Conservation (phyloP, 768 basidiomycete species). For the Amanita brunnescens region DNA sequence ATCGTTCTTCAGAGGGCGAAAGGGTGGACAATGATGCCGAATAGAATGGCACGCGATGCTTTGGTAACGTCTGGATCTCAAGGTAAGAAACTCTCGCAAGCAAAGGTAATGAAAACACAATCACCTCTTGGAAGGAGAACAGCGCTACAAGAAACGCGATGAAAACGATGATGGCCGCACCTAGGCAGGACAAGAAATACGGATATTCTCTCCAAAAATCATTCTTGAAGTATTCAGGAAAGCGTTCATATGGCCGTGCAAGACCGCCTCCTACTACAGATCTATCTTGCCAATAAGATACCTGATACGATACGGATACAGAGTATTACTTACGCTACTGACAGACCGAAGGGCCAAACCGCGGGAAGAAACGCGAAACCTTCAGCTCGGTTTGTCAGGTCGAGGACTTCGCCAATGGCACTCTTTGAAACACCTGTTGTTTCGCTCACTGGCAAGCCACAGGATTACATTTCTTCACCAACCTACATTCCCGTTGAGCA, state of each 20-base stretch:
- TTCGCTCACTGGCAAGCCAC: not conserved
- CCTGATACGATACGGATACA: too few relatives aligned
- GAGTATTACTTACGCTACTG: too few relatives aligned
- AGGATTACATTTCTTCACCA: not conserved
- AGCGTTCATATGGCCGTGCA: too few relatives aligned
- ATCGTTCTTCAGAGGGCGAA: not conserved
- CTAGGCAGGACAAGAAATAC: slow-evolving; percentile 65
- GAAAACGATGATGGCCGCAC: slow-evolving; percentile 26
- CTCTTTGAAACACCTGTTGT: slow-evolving; percentile 59
- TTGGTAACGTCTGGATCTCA: not conserved
- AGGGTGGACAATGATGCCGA: not conserved
- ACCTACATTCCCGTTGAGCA: slow-evolving; percentile 66
- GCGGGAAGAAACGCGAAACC: slow-evolving; percentile 33
- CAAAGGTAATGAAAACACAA: slow-evolving; percentile 4
- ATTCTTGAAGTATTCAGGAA: too few relatives aligned
- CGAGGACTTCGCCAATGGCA: slow-evolving; percentile 59
- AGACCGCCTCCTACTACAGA: slow-evolving; percentile 65
- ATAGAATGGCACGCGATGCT: not conserved
- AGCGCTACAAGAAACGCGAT: too few relatives aligned
- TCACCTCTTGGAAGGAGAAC: slow-evolving; percentile 36
- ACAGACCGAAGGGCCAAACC: slow-evolving; percentile 35
- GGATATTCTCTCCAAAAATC: too few relatives aligned
- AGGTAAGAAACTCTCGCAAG: not conserved
- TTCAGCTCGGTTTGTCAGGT: slow-evolving; percentile 46
- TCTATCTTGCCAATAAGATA: slow-evolving; percentile 18